Base-by-base conservation (phyloP, 148 eudicot species). In the Rheum nobile region DNA sequence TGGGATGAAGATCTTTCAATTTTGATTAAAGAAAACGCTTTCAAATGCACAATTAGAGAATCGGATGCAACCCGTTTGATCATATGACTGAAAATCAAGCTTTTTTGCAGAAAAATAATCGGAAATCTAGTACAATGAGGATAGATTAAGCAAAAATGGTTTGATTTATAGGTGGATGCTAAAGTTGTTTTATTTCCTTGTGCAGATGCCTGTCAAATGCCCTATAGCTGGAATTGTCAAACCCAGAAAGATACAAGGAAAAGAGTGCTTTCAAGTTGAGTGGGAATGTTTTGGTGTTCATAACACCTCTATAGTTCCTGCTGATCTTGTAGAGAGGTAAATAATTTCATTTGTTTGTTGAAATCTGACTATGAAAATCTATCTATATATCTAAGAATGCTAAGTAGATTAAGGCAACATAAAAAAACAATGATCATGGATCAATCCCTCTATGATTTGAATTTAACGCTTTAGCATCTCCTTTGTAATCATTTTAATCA, bases 241-340 rank as follows among this genome's bases (percentile, higher is more conserved):
- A 87, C 89, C 59, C 6, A 89, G 95, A 80, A 88, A 77, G 82
- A 73, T 78, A 61, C 85, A 83, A 63, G 92, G 98, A 76, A 82
- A 71, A 78, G 92, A 88, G 31, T 85, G 88, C 81, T 88, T 86
- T 71, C 95, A 91, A 87, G 97, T 93, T 79, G 85, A 86, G 43
- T 93, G 98, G 98, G 89, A 84, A 75, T 76, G 83, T 11, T 77
- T 89, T 44, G 88, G 88, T 78, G 93, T 88, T 37, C 86, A 89
- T 63, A 43, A 80, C 43, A 79, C 88, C 50, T 89, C 98, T 4
- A 35, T 86, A 52, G 91, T 93, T 71, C 93, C 97, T 67, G 97
- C 90, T 80, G 87, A 88, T 81, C 97, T 93, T 59, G 77, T 93
- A 1, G 70, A 85, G 79, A 86, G 98, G 98, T 93, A 87, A 75